phyloP scores from a whole-genome alignment of 352 stramenopile genomes.

The Phytopythium helicoides region DNA sequence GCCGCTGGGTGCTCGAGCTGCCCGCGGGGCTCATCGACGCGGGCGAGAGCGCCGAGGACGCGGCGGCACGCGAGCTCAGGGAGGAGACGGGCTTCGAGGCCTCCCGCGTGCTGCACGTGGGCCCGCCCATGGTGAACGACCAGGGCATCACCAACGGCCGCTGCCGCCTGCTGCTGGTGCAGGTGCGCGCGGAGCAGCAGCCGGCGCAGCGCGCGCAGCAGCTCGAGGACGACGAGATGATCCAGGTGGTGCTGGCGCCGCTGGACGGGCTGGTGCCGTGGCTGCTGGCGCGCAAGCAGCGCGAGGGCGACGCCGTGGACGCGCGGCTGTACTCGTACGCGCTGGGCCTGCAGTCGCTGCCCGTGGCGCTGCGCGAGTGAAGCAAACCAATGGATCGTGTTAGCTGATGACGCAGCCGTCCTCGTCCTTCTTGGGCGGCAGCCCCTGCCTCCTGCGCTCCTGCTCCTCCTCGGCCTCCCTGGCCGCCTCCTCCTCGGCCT shows the following conservation, averaged over 20 bases:
- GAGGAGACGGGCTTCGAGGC: conserved; percentile 91
- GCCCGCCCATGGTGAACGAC: conserved; percentile 78
- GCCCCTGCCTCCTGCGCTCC: conserved; percentile 2
- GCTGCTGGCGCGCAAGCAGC: conserved; percentile 35
- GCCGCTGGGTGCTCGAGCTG: conserved; percentile 88
- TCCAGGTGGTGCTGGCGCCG: conserved; percentile 57
- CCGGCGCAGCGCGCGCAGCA: conserved; percentile 27
- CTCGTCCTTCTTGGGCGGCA: conserved; percentile 9
- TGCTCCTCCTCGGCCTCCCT: conserved; percentile 18
- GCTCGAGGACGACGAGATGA: conserved; percentile 71
- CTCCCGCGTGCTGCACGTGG: conserved; percentile 61
- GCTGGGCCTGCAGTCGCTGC: conserved; percentile 42
- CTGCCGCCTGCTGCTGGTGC: conserved; percentile 59
- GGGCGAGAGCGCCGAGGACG: conserved; percentile 64
- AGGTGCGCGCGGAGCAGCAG: conserved; percentile 49
- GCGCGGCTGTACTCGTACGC: conserved; percentile 60
- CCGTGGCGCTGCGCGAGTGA: too few species aligned
- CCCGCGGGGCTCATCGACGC: conserved; percentile 91
- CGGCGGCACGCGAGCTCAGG: conserved; percentile 79
- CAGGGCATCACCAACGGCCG: conserved; percentile 76
- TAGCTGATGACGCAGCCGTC: conserved; percentile 28
- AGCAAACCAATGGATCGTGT: neutral
- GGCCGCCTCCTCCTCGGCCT: conserved; percentile 38
- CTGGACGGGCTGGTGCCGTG: conserved; percentile 65
- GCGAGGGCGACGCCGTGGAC: conserved; percentile 47